Percentiles rank a stretch among this genome's conserved stretches.
These are phyloP conservation scores for Zymoseptoria passerinii DNA, from an alignment of 2,329 filamentous ascomycete species.

Conservation along the genomic window DNA sequence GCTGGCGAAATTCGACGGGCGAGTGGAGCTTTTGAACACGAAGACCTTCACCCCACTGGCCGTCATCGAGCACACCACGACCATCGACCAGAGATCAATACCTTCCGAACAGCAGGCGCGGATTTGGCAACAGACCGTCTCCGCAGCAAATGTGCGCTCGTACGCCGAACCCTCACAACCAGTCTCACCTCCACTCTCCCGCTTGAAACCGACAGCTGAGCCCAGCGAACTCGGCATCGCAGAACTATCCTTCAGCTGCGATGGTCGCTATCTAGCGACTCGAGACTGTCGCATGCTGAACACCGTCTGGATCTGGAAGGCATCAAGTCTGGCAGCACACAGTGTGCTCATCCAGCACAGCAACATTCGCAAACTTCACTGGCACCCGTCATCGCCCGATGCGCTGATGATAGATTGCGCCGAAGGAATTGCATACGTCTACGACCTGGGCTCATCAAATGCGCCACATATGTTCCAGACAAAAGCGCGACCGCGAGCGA, in stretches of 20 bases:
- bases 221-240: constrained; percentile 29
- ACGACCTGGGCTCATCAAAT: constrained; percentile 19
- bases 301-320: constrained; percentile 43
- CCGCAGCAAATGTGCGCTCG: constrained; percentile 21
- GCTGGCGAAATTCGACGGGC: constrained; percentile 20
- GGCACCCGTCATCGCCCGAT: constrained; percentile 34
- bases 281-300: constrained; percentile 29
- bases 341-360: constrained; percentile 39
- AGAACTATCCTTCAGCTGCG: constrained; percentile 23
- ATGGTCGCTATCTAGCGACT: constrained; percentile 24
- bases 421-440: constrained; percentile 35
- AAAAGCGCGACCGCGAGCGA: constrained; percentile 4
- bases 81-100: constrained; percentile 22
- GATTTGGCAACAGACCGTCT: constrained; percentile 27
- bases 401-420: constrained; percentile 37
- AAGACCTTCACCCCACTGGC: constrained; percentile 24
- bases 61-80: constrained; percentile 25
- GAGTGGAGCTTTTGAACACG: constrained; percentile 25
- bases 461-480: constrained; percentile 17
- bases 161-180: constrained; percentile 23
- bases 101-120: constrained; percentile 19
- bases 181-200: constrained; percentile 23
- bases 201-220: constrained; percentile 18
- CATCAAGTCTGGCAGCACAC: constrained; percentile 30
- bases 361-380: constrained; percentile 35